phyloP scores from a whole-genome alignment of 805 yeast genomes.

The Saturnispora kantuleensis region DNA sequence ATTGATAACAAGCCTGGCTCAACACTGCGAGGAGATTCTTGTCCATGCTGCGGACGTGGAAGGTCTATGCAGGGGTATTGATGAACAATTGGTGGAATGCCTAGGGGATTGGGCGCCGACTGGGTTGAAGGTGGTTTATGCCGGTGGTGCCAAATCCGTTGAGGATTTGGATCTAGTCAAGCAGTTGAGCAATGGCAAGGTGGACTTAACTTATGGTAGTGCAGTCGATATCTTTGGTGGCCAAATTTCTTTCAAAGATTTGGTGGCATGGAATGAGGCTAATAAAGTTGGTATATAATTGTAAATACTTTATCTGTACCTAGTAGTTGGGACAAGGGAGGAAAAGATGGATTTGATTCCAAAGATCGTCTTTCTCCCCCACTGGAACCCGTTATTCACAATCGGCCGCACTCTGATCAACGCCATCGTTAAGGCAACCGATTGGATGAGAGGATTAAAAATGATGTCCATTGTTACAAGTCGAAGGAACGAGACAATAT shows the following conservation, averaged over 20 bases:
- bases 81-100: slow-evolving; percentile 58
- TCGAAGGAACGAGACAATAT: neutral
- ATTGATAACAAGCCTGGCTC: slow-evolving; percentile 43
- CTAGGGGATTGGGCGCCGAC: slow-evolving; percentile 63
- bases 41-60: slow-evolving; percentile 99
- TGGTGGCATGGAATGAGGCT: slow-evolving; percentile 61
- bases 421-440: slow-evolving; percentile 35
- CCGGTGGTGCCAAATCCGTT: slow-evolving; percentile 87
- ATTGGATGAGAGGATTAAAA: slow-evolving; percentile 48
- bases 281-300: slow-evolving; percentile 1
- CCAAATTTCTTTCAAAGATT: slow-evolving; percentile 65
- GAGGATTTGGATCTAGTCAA: slow-evolving; percentile 61
- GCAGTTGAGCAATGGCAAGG: slow-evolving; percentile 63
- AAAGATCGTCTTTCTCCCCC: slow-evolving; percentile 15
- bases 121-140: slow-evolving; percentile 74
- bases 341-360: slow-evolving; percentile 11
- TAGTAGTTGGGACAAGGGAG: slow-evolving; percentile 1
- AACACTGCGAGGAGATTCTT: slow-evolving; percentile 75
- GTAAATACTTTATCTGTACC: neutral
- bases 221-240: slow-evolving; percentile 96
- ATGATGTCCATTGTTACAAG: slow-evolving; percentile 40
- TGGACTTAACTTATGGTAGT: slow-evolving; percentile 89
- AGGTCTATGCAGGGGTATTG: slow-evolving; percentile 91
- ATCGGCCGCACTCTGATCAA: slow-evolving; percentile 30
- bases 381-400: neutral